These are phyloP conservation scores for Pyrus betulifolia DNA, from an alignment of 306 rosid species.

Conservation along the genomic window DNA sequence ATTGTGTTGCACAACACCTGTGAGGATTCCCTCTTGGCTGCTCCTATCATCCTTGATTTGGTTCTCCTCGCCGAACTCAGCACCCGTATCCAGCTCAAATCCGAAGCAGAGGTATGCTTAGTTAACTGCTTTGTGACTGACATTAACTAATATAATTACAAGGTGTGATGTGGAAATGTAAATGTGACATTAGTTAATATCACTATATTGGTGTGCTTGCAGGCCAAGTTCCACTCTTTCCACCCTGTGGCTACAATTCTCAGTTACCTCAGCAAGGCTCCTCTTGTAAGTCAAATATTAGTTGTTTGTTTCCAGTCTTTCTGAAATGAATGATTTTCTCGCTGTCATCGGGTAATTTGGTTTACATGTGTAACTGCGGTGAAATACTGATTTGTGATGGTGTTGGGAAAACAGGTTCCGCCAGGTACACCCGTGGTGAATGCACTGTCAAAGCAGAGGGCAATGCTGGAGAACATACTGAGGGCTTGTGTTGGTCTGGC, in stretches of 20 bases:
- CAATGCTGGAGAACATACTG: too few species aligned
- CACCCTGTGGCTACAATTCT: constrained; percentile 95
- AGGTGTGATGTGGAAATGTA: too few species aligned
- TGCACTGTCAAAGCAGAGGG: constrained; percentile 93
- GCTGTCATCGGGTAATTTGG: not conserved
- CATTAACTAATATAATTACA: not conserved
- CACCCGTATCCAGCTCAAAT: constrained; percentile 79
- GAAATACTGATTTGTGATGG: not conserved
- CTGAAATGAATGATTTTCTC: not conserved
- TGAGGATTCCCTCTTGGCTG: constrained; percentile 96
- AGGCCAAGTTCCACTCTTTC: constrained; percentile 92
- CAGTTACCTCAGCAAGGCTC: constrained; percentile 94
- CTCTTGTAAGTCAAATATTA: constrained; percentile 56
- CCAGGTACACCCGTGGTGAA: constrained; percentile 99
- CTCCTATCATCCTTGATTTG: constrained; percentile 92
- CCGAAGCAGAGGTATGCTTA: constrained; percentile 74
- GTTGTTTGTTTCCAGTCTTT: not conserved
- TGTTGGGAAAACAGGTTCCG: constrained; percentile 59
- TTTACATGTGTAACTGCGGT: too few species aligned
- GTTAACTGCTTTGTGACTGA: not conserved
- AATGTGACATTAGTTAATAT: too few species aligned
- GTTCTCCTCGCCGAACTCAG: constrained; percentile 99
- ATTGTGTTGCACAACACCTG: constrained; percentile 98
- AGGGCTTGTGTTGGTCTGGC: too few species aligned
- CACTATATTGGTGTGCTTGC: constrained; percentile 13